phyloP scores from a whole-genome alignment of 495 filamentous ascomycete genomes.

The Geopyxis carbonaria region DNA sequence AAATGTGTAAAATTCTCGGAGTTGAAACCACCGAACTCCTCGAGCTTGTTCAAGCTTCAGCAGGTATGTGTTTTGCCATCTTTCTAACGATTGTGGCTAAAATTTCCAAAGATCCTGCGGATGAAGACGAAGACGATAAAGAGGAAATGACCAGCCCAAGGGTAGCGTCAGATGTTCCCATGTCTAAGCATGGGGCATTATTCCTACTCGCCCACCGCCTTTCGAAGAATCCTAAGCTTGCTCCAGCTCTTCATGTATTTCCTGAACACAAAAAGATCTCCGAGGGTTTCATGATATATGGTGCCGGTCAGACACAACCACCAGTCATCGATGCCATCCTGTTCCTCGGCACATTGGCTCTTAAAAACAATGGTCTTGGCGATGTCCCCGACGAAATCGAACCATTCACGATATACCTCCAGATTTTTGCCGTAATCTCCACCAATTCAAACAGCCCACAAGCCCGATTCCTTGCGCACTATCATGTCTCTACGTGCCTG shows the following conservation, averaged over 20 bases:
- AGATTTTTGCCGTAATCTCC: conserved; percentile 46
- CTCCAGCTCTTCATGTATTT: conserved; percentile 40
- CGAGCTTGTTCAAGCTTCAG: conserved; percentile 13
- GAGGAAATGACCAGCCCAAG: conserved; percentile 25
- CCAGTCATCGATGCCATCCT: conserved; percentile 22
- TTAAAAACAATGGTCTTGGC: conserved; percentile 16
- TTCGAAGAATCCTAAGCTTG: conserved; percentile 37
- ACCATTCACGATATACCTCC: conserved; percentile 38
- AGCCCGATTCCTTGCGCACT: conserved; percentile 55
- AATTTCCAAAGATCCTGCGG: conserved; percentile 26
- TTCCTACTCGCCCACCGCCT: conserved; percentile 41
- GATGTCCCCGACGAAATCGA: conserved; percentile 29
- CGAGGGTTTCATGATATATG: conserved; percentile 38
- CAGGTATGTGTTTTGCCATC: conserved; percentile 28
- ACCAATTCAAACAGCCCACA: conserved; percentile 49
- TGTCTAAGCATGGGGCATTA: conserved; percentile 54
- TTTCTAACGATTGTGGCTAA: conserved; percentile 28
- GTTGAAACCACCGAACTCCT: conserved; percentile 37
- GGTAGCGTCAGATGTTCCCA: conserved; percentile 43
- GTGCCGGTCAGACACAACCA: conserved; percentile 26
- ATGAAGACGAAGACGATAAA: conserved; percentile 17
- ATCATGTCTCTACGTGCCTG: conserved; percentile 53
- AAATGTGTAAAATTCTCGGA: conserved; percentile 17
- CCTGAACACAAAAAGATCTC: conserved; percentile 46
- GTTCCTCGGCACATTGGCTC: conserved; percentile 17